Base-by-base conservation (phyloP, 2,329 filamentous ascomycete genomes). In the Verticillium isaacii region DNA sequence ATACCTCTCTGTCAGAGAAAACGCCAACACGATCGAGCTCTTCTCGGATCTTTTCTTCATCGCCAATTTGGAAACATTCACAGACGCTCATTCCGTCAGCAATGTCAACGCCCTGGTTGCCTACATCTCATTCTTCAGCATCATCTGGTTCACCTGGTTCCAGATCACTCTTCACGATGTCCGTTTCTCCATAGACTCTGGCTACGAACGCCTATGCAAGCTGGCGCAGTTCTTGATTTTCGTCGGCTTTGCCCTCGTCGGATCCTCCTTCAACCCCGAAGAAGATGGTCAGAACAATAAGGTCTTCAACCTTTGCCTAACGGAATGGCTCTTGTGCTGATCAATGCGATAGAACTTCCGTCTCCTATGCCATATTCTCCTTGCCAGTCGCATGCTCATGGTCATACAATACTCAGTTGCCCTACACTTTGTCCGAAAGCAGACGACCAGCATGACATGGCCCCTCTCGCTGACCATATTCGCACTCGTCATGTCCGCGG, bases 1-100 rank as follows among this genome's bases (percentile, higher is more conserved):
- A 14, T n/a, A 61, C 12, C 19, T 50, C 6, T 50, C 45, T 50
- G 45, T 50, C 8, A 58, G 62, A 9, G 62, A 64, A 45, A 82
- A 84, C 69, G 80, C 82, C 6, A 83, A 77, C 3, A 79, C 82
- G n/a, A 77, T 83, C 55, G 82, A 85, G 67, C 73, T 86, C 3
- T 86, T 86, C 68, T 86, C 83, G 67, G 84, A 86, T 69, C 73
- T 87, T 0, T 86, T 86, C 67, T 85, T 87, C 62, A 83, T 86
- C 19, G 84, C 82, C 23, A 87, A 87, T 65, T 69, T 87, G 36
- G 82, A 83, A 2, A 85, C 82, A 0, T 86, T 87, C 65, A 84
- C 82, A 4, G 76, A 76, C 9, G 75, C 78, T 5, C 80, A 84
- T 65, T 81, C 85, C 52, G 84, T 86, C 64, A 84, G 83, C 66